Conservation (phyloP, 2,329 filamentous ascomycete genomes). For the Colletotrichum sp. region DNA sequence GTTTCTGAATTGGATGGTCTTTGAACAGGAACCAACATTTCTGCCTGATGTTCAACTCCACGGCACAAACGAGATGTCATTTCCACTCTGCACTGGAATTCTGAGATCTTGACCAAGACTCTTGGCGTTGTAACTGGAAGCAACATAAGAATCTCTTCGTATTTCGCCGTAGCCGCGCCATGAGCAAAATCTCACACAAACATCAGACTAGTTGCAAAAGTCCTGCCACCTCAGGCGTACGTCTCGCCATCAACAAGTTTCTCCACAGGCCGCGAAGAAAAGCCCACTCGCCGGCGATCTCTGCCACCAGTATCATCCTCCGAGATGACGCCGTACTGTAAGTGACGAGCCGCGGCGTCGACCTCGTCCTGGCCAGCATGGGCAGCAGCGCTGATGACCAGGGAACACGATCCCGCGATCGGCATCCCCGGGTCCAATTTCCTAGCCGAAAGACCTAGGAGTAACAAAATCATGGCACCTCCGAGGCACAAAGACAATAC, state of each 20-base stretch:
- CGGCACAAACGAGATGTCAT: no score
- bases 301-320: neutral
- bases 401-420: neutral
- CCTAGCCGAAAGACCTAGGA: neutral
- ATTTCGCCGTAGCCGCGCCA: rapidly evolving
- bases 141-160: neutral
- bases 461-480: neutral
- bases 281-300: neutral
- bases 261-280: neutral
- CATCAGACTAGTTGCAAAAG: neutral
- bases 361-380: neutral
- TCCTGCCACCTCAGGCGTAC: neutral
- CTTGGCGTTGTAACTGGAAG: constrained; percentile 21
- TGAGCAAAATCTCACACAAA: neutral
- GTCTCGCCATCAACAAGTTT: neutral
- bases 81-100: constrained; percentile 37
- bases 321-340: neutral
- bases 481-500: neutral
- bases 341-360: neutral
- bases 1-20: no score
- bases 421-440: neutral
- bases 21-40: no score
- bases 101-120: constrained; percentile 25
- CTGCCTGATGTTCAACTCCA: no score
- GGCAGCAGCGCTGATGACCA: neutral